These are phyloP conservation scores for Dalbergia cultrata DNA, from an alignment of 306 rosid genomes.

Conservation along the genomic window DNA sequence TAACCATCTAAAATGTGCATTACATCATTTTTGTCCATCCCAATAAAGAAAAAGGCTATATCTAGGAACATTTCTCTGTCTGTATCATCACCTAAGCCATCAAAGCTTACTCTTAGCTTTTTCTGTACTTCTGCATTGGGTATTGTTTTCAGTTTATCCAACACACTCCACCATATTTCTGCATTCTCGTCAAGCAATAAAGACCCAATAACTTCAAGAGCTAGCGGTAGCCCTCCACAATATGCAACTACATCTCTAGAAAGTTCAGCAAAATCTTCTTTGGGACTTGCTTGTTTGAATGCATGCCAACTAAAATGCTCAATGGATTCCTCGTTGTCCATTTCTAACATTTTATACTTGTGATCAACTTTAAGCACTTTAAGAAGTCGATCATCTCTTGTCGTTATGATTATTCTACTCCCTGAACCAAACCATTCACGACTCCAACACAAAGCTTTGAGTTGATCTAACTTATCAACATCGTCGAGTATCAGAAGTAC, in stretches of 20 bases:
- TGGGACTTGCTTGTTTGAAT: constrained; percentile 14
- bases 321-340: constrained; percentile 15
- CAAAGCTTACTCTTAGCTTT: constrained; percentile 38
- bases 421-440: constrained; percentile 31
- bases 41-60: constrained; percentile 41
- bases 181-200: not conserved
- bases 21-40: constrained; percentile 26
- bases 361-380: not conserved
- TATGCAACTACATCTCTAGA: not conserved
- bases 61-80: constrained; percentile 38
- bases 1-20: constrained; percentile 17
- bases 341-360: not conserved
- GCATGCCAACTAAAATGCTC: constrained; percentile 24
- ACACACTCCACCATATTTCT: not conserved
- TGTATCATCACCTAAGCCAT: constrained; percentile 8
- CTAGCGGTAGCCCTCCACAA: constrained; percentile 32
- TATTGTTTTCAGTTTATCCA: not conserved
- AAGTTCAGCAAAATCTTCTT: not conserved
- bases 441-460: constrained; percentile 34
- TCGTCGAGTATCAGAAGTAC: constrained; percentile 40
- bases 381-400: constrained; percentile 13
- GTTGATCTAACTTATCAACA: constrained; percentile 13
- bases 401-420: constrained; percentile 37
- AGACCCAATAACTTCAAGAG: constrained; percentile 17
- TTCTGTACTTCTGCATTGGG: not conserved